Evolutionary conservation across 2,329 filamentous ascomycete genomes (phyloP).

Genomic region (Botrytis elliptica): DNA sequence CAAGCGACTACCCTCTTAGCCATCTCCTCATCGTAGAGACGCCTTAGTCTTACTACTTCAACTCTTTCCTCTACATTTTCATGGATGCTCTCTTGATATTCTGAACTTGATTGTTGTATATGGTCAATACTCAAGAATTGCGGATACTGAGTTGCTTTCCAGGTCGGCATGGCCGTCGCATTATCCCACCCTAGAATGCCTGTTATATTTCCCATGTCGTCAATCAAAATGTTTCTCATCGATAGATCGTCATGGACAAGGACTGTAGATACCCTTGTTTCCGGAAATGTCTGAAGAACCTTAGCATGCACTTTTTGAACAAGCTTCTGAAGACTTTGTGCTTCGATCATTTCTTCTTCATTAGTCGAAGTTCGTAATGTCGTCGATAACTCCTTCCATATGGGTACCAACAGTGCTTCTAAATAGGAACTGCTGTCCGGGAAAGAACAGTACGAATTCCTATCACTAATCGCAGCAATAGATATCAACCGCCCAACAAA

Average conservation of each 20-base stretch:
- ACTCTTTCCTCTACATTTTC: neutral
- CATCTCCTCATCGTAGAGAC: neutral
- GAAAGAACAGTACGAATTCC: neutral
- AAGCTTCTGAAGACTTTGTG: neutral
- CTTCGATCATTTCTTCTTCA: constrained; percentile 1
- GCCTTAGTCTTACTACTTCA: neutral
- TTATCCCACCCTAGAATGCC: neutral
- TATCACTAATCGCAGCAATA: neutral
- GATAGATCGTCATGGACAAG: neutral
- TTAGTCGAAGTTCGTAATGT: neutral
- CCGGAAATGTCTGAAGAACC: neutral
- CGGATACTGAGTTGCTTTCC: neutral
- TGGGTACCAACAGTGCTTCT: neutral
- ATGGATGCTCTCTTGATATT: neutral
- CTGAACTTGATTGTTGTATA: neutral
- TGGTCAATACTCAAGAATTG: neutral
- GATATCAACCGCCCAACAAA: neutral
- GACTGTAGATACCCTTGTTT: neutral
- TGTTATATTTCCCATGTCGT: neutral
- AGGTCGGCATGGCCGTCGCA: neutral
- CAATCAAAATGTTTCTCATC: constrained; percentile 7
- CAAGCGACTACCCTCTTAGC: neutral
- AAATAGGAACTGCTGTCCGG: neutral
- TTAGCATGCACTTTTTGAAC: neutral
- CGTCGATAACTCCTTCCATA: neutral